phyloP scores from a whole-genome alignment of 1,284 basidiomycete genomes.

The Thelephora terrestris region DNA sequence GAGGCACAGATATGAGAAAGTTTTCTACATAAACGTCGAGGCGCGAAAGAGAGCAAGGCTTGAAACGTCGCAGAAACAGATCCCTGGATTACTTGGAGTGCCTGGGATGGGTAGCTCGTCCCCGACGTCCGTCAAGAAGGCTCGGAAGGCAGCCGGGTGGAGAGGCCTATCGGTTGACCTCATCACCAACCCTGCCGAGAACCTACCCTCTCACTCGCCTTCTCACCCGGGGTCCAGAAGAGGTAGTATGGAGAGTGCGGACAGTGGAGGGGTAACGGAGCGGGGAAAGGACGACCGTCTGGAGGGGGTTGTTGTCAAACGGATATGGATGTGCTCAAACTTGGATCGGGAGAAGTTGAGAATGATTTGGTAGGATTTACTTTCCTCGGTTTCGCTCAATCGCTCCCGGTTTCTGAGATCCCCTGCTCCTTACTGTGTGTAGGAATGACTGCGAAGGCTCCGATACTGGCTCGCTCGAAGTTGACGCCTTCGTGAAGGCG shows the following conservation, averaged over 20 bases:
- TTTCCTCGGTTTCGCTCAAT: constrained; percentile 7
- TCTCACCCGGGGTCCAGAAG: constrained; percentile 11
- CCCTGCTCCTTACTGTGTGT: background rate
- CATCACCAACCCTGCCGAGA: constrained; percentile 37
- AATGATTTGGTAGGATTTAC: constrained; percentile 51
- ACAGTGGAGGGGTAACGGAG: constrained; percentile 3
- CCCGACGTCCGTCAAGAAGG: constrained; percentile 33
- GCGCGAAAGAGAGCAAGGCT: constrained; percentile 33
- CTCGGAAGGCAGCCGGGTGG: constrained; percentile 60
- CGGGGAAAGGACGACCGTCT: constrained; percentile 37
- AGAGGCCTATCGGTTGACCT: constrained; percentile 67
- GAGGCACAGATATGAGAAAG: constrained; percentile 51
- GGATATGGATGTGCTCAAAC: constrained; percentile 55
- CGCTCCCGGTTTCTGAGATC: background rate
- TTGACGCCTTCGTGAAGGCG: constrained; percentile 59
- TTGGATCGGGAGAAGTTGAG: constrained; percentile 41
- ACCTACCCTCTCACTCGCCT: constrained; percentile 15
- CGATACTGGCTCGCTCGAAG: constrained; percentile 43
- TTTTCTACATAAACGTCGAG: constrained; percentile 51
- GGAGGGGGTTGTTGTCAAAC: constrained; percentile 42
- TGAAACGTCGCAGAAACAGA: background rate
- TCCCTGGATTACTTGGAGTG: too few species aligned
- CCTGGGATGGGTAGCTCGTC: constrained; percentile 11
- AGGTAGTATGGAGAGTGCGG: constrained; percentile 21
- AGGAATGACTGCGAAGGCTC: constrained; percentile 62